A percentile compares a stretch with the other conserved stretches of the same genome.
These are phyloP conservation scores for Carpinus fangiana DNA, from an alignment of 306 rosid species.

Conservation along the genomic window DNA sequence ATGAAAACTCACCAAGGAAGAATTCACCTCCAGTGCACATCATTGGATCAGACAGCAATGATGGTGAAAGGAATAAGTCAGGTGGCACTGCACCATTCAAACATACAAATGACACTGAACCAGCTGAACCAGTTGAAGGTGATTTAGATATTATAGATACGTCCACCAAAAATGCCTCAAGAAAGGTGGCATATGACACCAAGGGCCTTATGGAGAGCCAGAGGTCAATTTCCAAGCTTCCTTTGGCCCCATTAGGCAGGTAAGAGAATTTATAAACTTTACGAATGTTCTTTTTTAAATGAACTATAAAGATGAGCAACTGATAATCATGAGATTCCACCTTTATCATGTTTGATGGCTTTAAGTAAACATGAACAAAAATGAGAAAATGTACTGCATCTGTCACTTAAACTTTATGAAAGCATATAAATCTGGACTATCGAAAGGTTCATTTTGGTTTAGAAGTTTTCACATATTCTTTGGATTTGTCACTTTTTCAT, in stretches of 20 bases:
- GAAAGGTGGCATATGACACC: conserved; percentile 32
- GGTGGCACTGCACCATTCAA: conserved; percentile 29
- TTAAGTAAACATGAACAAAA: neutral
- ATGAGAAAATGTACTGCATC: neutral
- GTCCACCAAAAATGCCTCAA: conserved; percentile 26
- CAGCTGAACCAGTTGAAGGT: conserved; percentile 37
- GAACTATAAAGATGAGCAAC: conserved; percentile 24
- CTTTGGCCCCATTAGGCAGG: conserved; percentile 47
- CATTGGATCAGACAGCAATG: conserved; percentile 34
- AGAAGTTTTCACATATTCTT: neutral
- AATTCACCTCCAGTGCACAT: conserved; percentile 36
- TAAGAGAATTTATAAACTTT: conserved; percentile 32
- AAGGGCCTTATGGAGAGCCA: conserved; percentile 36
- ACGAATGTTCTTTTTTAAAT: neutral
- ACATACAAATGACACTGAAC: conserved; percentile 32
- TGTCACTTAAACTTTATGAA: neutral
- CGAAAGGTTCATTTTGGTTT: neutral
- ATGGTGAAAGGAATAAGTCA: conserved; percentile 39
- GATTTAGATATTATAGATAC: conserved; percentile 41
- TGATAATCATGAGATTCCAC: neutral
- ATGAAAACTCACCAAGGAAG: conserved; percentile 33
- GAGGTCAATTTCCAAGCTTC: conserved; percentile 35
- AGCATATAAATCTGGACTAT: neutral
- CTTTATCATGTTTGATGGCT: conserved; percentile 24
- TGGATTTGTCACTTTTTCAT: neutral